Base-by-base conservation (phyloP, 352 stramenopile genomes). In the Thraustotheca clavata region DNA sequence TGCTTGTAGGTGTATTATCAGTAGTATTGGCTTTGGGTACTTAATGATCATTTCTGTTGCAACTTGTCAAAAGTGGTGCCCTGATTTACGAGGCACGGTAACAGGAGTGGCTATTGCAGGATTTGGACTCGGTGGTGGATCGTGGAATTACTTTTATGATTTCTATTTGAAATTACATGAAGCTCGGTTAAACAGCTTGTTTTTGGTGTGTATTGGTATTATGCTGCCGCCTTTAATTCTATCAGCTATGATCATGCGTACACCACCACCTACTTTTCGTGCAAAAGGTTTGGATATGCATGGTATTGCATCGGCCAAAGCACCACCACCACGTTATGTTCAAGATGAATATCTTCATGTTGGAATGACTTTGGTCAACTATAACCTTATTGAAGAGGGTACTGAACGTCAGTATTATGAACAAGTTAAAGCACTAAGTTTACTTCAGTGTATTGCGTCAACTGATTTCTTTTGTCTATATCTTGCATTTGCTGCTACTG, bases 41-140 rank as follows among this genome's bases (percentile, higher is more conserved):
- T 36, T 36, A 16, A 31, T 60, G 26, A 27, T 71, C 2, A 24
- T 48, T n/a, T 32, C 46, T 0, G 36, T 67, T 3, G 35, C 33
- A 9, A 49, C 41, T 1, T 14, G 67, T 9, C 49, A 67, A 34
- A 68, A 69, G 14, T 71, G 67, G 67, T 71, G 59, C 48, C 67
- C 67, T 5, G 67, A 71, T 33, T 67, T 29, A 27, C 31, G 67
- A 4, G 67, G 62, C 14, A 14, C 47, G 4, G 26, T 22, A 29
- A 71, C 32, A 20, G 67, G 67, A 1, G 27, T 71, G 2, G 43
- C 32, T 16, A 39, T 71, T 24, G 32, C 31, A 14, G 36, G 59
- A 27, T 60, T 71, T 62, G 67, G 62, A 33, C 12, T 43, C 20
- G 67, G 67, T 8, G 27, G 41, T 14, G 46, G 27, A 29, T 24